Conservation (phyloP, 768 basidiomycete species). For the Agaricus bisporus region DNA sequence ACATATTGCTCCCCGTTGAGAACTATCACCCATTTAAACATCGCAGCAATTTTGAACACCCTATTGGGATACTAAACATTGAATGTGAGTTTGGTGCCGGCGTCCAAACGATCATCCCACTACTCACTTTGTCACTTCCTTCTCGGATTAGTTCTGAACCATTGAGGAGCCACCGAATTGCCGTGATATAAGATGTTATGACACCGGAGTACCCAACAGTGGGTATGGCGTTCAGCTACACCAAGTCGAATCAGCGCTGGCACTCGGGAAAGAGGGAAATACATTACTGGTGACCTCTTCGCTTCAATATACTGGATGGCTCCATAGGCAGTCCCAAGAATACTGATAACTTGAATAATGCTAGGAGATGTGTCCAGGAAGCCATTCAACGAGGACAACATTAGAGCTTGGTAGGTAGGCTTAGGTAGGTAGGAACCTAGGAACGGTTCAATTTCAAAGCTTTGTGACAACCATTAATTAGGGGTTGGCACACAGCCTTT, state of each 20-base stretch:
- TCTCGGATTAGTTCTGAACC: slow-evolving; percentile 6
- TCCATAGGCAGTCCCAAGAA: not conserved
- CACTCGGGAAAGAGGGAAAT: too few relatives aligned
- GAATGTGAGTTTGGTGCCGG: not conserved
- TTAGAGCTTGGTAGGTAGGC: not conserved
- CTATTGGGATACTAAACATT: slow-evolving; percentile 6
- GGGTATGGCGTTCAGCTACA: slow-evolving; percentile 13
- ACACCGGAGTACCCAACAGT: slow-evolving; percentile 20
- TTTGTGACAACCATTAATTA: too few relatives aligned
- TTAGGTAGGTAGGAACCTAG: not conserved
- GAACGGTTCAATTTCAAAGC: not conserved
- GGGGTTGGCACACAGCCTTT: too few relatives aligned
- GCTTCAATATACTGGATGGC: slow-evolving; percentile 5
- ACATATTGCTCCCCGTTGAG: slow-evolving; percentile 23
- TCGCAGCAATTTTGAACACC: slow-evolving; percentile 11
- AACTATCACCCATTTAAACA: slow-evolving; percentile 25
- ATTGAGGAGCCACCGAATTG: not conserved
- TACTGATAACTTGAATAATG: not conserved
- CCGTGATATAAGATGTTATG: slow-evolving; percentile 18
- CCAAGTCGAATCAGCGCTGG: not conserved
- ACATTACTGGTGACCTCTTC: slow-evolving; percentile 6
- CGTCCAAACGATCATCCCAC: not conserved
- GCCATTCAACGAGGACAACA: not conserved
- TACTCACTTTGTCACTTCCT: slow-evolving; percentile 8
- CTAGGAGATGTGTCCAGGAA: not conserved